Conservation (phyloP, 805 yeast genomes). For the Starmerella geochares region DNA sequence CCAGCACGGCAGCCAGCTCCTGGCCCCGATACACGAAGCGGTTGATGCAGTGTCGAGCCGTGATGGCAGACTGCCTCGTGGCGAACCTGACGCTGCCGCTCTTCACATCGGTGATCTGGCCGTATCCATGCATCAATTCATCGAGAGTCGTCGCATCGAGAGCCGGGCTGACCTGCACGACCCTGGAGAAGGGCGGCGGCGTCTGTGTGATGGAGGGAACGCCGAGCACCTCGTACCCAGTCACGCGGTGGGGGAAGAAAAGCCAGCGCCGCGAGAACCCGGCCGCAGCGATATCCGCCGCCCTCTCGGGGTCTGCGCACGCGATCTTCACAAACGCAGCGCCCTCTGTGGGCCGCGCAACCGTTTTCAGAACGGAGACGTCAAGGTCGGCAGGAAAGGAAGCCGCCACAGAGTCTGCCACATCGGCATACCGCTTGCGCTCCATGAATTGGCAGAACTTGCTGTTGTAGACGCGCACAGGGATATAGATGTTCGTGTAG, state of each 20-base stretch:
- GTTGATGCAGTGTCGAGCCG: conserved; percentile 85
- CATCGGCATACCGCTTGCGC: conserved; percentile 12
- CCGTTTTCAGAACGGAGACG: conserved; percentile 46
- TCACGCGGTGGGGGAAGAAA: conserved; percentile 13
- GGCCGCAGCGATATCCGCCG: conserved; percentile 9
- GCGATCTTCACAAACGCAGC: conserved; percentile 81
- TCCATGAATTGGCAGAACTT: conserved; percentile 15
- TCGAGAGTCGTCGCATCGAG: conserved; percentile 73
- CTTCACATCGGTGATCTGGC: conserved; percentile 46
- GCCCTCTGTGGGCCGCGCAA: conserved; percentile 73
- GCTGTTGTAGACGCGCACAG: conserved; percentile 7
- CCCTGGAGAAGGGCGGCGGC: conserved; percentile 58
- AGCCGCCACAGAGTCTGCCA: neutral
- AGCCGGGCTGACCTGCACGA: conserved; percentile 46
- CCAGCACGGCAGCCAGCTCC: conserved; percentile 36
- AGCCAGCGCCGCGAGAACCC: conserved; percentile 16
- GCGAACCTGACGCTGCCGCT: conserved; percentile 42
- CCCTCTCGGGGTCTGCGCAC: conserved; percentile 40
- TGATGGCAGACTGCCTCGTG: conserved; percentile 55
- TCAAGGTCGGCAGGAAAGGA: conserved; percentile 3
- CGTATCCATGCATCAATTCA: conserved; percentile 75
- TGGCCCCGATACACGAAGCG: conserved; percentile 29
- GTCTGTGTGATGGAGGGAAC: conserved; percentile 94
- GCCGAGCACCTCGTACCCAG: conserved; percentile 71
- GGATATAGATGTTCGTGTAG: conserved; percentile 15